Base-by-base conservation (phyloP, 2,329 filamentous ascomycete genomes). In the Apiospora malaysiana region DNA sequence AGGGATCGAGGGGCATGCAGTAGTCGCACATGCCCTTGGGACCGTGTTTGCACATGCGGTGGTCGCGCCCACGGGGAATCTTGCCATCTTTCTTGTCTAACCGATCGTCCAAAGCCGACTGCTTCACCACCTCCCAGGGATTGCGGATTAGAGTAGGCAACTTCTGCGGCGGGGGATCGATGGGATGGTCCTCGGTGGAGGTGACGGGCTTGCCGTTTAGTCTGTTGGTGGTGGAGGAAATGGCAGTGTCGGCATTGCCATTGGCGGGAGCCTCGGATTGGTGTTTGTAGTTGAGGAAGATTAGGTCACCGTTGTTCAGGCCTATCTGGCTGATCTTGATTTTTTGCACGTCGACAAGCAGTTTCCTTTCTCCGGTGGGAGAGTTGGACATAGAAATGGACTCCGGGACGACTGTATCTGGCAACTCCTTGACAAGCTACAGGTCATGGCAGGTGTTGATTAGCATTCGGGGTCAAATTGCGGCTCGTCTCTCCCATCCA, bases 1-100 rank as follows among this genome's bases (percentile, higher is more conserved):
- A 99, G 0, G 96, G 96, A 78, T 99, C 96, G 68, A 98, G 84
- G 0, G 97, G 97, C 90, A 97, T 97, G 84, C 96, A 99, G 83
- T 98, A 97, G 83, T 99, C 96, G 82, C 96, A 99, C 96, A 99
- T 99, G 80, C 96, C 96, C 83, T 97, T 98, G 68, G 93, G 91
- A 1, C 95, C 95, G 81, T 99, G 96, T 73, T 94, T 92, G 84
- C 96, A 99, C 94, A 99, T 80, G 25, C 77, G 78, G 56, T 63
- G 56, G 66, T 79, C 78, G 63, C 76, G 77, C 23, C 77, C 73
- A 32, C 79, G 76, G 49, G 78, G 72, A 51, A 80, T 80, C 75
- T 80, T 99, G 75, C 96, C 96, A 85, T 96, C 92, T 75, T 91
- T 88, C 82, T 90, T 94, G 82, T 99, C 96, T 78, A 99, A 84